Percentiles rank a stretch among this genome's conserved stretches.
Conservation (phyloP, 1,284 basidiomycete species). For the Cryptococcus sp. region DNA sequence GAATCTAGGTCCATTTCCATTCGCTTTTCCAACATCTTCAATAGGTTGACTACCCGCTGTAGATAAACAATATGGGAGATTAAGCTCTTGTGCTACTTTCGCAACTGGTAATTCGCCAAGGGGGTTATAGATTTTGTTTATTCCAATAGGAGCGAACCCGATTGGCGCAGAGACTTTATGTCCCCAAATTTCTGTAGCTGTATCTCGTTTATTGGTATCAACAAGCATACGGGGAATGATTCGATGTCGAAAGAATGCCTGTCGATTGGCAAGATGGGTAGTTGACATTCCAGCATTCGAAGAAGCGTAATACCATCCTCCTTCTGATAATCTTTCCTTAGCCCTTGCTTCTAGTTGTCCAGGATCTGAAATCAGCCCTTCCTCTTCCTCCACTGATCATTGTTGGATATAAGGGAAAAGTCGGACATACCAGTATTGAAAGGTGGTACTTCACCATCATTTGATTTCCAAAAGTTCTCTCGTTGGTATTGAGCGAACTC, state of each 20-base stretch:
- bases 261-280: slow-evolving; percentile 56
- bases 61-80: slow-evolving; percentile 67
- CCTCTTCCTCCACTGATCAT: no score
- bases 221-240: slow-evolving; percentile 70
- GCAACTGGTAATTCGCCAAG: slow-evolving; percentile 64
- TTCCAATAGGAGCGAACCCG: slow-evolving; percentile 68
- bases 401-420: no score
- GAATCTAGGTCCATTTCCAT: slow-evolving; percentile 61
- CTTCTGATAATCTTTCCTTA: slow-evolving; percentile 55
- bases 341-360: slow-evolving; percentile 55
- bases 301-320: slow-evolving; percentile 57
- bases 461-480: slow-evolving; percentile 53
- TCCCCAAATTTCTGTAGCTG: slow-evolving; percentile 62
- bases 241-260: slow-evolving; percentile 32
- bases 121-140: slow-evolving; percentile 62
- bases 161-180: slow-evolving; percentile 61
- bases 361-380: slow-evolving; percentile 20
- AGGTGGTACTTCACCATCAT: slow-evolving; percentile 19
- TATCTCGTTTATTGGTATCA: slow-evolving; percentile 59
- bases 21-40: slow-evolving; percentile 66
- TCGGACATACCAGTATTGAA: slow-evolving; percentile 35
- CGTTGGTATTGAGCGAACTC: slow-evolving; percentile 59
- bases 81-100: slow-evolving; percentile 59
- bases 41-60: slow-evolving; percentile 65
- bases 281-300: slow-evolving; percentile 58